A percentile compares a stretch with the other conserved stretches of the same genome.
These are phyloP conservation scores for Hortaea sp. DNA, from an alignment of 2,329 filamentous ascomycete genomes.

Conservation along the genomic window DNA sequence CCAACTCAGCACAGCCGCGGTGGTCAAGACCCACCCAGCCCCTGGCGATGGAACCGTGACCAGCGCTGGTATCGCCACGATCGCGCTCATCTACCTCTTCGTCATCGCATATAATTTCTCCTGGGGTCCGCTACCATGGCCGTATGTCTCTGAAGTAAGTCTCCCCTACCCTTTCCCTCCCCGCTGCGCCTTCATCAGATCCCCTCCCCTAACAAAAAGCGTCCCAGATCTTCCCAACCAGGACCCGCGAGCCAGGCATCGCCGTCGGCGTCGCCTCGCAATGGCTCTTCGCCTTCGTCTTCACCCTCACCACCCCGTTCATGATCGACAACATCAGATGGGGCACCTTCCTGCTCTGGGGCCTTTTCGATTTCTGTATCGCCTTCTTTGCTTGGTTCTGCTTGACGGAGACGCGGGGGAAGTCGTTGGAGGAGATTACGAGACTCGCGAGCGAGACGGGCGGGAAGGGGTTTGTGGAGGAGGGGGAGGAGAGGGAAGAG, in stretches of 20 bases:
- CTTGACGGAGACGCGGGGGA: constrained; percentile 26
- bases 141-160: constrained; percentile 32
- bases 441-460: background rate
- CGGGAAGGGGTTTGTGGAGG: background rate
- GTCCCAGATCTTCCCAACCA: constrained; percentile 37
- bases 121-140: constrained; percentile 44
- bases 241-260: constrained; percentile 40
- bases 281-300: constrained; percentile 42
- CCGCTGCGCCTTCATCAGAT: background rate
- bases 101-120: constrained; percentile 44
- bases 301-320: constrained; percentile 38
- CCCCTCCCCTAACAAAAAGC: background rate
- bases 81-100: constrained; percentile 46
- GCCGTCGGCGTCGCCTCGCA: constrained; percentile 40
- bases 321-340: constrained; percentile 38
- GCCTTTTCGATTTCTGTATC: constrained; percentile 34
- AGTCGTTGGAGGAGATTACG: constrained; percentile 24
- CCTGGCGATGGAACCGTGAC: constrained; percentile 15
- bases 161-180: background rate
- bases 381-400: constrained; percentile 28
- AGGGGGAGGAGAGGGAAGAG: background rate
- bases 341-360: constrained; percentile 40
- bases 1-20: constrained; percentile 24
- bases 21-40: constrained; percentile 20
- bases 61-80: constrained; percentile 37